Conservation (phyloP, 768 basidiomycete species). For the Boletus barrowsii region DNA sequence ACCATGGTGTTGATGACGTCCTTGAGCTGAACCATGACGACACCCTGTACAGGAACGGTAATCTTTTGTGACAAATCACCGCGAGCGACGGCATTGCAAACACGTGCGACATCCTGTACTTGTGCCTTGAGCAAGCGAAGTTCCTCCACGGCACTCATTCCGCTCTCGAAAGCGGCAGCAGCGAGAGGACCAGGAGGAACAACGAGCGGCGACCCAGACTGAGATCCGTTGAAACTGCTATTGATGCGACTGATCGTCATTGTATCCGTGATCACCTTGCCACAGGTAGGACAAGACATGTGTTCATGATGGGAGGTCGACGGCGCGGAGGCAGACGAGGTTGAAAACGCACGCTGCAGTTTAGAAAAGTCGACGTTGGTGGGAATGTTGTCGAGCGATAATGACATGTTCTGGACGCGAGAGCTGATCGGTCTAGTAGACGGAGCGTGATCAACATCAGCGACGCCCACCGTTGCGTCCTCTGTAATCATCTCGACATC, state of each 20-base stretch:
- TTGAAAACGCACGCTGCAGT: conserved; percentile 30
- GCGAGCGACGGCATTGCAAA: conserved; percentile 75
- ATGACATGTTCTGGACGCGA: conserved; percentile 41
- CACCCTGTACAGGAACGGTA: conserved; percentile 73
- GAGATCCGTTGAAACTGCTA: conserved; percentile 23
- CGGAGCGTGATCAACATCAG: conserved; percentile 21
- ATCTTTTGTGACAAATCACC: conserved; percentile 79
- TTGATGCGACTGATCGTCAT: conserved; percentile 34
- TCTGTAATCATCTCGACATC: conserved; percentile 32
- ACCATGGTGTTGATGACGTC: conserved; percentile 74
- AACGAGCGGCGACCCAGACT: conserved; percentile 40
- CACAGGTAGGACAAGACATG: conserved; percentile 54
- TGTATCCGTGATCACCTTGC: conserved; percentile 46
- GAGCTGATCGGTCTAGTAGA: conserved; percentile 25
- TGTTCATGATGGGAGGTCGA: conserved; percentile 41
- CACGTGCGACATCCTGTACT: conserved; percentile 77
- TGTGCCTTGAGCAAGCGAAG: conserved; percentile 78
- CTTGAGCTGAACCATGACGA: conserved; percentile 79
- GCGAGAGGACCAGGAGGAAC: conserved; percentile 56
- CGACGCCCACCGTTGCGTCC: conserved; percentile 25
- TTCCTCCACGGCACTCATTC: conserved; percentile 73
- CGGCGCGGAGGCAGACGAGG: conserved; percentile 42
- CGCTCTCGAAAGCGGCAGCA: conserved; percentile 54
- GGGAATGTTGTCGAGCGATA: conserved; percentile 52
- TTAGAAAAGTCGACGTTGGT: conserved; percentile 36